Percentiles rank a stretch among this genome's conserved stretches.
These are phyloP conservation scores for Sphagnum fallax DNA, from an alignment of 228 moss, liverwort and hornwort species.

Conservation along the genomic window DNA sequence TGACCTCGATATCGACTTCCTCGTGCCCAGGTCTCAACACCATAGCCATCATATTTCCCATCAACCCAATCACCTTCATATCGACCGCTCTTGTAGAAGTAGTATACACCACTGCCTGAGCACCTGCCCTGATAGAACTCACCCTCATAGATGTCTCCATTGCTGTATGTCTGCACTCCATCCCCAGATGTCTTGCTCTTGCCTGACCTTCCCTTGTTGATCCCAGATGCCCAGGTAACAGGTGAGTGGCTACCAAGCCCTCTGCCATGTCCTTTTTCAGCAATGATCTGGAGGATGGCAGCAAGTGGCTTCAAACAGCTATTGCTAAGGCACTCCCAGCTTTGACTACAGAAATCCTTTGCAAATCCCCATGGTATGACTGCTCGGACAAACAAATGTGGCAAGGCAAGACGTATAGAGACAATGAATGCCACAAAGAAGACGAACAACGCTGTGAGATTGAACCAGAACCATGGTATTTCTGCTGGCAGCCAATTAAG, in stretches of 20 bases:
- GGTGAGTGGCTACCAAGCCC: constrained; percentile 36
- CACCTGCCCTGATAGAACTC: constrained; percentile 83
- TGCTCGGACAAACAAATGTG: constrained; percentile 57
- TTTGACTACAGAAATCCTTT: constrained; percentile 56
- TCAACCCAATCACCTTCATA: constrained; percentile 97
- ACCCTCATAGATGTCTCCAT: constrained; percentile 88
- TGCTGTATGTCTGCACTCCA: constrained; percentile 85
- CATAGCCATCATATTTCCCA: constrained; percentile 87
- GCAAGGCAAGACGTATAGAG: constrained; percentile 63
- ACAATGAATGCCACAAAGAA: constrained; percentile 78
- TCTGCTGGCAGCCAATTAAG: constrained; percentile 59
- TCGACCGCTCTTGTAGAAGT: constrained; percentile 92
- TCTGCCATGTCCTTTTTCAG: constrained; percentile 54
- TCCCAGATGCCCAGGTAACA: constrained; percentile 35
- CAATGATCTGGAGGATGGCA: constrained; percentile 46
- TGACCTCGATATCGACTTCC: constrained; percentile 92
- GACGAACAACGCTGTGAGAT: constrained; percentile 62
- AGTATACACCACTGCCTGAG: constrained; percentile 86
- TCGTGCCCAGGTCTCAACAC: constrained; percentile 94
- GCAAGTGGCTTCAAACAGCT: constrained; percentile 71
- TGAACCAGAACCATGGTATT: constrained; percentile 72
- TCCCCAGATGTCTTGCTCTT: constrained; percentile 63
- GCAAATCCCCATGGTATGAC: constrained; percentile 41
- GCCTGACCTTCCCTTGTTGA: constrained; percentile 17
- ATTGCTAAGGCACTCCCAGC: constrained; percentile 56